Evolutionary conservation across 1,139 yeast genomes (phyloP), one percentile per base, ranked within the genome.

Genomic region (Yamadazyma triangularis): DNA sequence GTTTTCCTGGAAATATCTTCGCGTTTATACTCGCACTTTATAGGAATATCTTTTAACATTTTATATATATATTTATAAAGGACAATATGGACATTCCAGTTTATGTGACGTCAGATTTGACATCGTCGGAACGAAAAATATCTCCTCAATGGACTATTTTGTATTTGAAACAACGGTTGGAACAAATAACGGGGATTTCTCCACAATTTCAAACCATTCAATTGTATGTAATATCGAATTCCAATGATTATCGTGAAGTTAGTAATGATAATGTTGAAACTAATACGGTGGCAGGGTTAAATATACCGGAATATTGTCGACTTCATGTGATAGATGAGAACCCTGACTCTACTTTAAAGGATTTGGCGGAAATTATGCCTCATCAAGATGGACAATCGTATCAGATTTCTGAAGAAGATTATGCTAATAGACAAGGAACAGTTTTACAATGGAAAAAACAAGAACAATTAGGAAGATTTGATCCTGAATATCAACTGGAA

Each of bases 111-210:
- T 80, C 91, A 1, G 71, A 68, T 25, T 60, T 78, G 44, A 80
- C 85, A 2, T 73, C 83, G 4, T 79, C 93, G 2, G 93, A 84
- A 50, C 59, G 91, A 29, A 60, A 86, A 28, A 60, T 88, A 19
- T 73, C 84, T 0, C 74, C 77, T 0, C 69, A 66, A 28, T 83
- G 94, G 87, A 56, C 73, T 0, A 40, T 86, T 22, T 55, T 54
- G 4, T 63, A 77, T 41, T 64, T 88, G 35, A 75, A 79, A 44
- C 49, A 61, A 24, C 70, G 74, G 39, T 55, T 88, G 13, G 93
- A 85, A 48, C 69, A 67, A 15, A 73, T 86, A 37, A 87, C 96
- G 0, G 97, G 97, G 2, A 75, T 89, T 26, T 76, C 80, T 4
- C 85, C 87, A 1, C 35, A 50, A 15, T 61, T 53, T 39, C 95